Base-by-base conservation (phyloP, 1,284 basidiomycete genomes). In the Heterobasidion parviporum region DNA sequence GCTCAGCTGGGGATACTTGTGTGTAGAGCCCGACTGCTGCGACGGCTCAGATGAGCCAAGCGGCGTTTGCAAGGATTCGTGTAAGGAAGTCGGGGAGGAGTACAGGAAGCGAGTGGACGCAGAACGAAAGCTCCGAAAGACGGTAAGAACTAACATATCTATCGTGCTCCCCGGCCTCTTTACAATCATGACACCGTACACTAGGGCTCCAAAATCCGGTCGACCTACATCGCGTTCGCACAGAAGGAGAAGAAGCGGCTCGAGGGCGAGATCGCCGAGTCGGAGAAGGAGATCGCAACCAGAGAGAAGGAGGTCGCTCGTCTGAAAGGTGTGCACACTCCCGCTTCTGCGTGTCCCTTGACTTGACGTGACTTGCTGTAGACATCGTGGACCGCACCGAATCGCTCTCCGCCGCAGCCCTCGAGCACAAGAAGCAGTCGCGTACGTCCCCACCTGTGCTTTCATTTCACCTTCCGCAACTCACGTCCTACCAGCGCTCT, bases 11-110 rank as follows among this genome's bases (percentile, higher is more conserved):
- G 34, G 20, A 20, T 20, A 43, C 20, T 33, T 20, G 18, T 53
- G 32, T 16, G 12, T 64, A 95, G 94, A 99, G 66, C 80, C 83
- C 2, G 86, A 94, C 66, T 99, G 97, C 68, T 99, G 96, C 68
- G 96, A 99, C 66, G 97, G 97, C n/a, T 92, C 92, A 0, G 96
- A 99, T 68, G 96, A 99, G 70, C 75, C 72, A 5, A 68, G 80
- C 8, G 92, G 92, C 5, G 75, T 87, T 10, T 99, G 96, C 67
- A 76, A 81, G 18, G 85, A 98, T 68, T 73, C 73, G 6, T 99
- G 96, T 67, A 79, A 79, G 50, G 81, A 89, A 64, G 77, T 92
- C 43, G 92, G 94, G 1, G 81, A 83, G 57, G 82, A 70, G 49
- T 83, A 91, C 69, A 74, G 83, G 58, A 81, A 81, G 67, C 79